Evolutionary conservation across 2,329 filamentous ascomycete genomes (phyloP).

Genomic region (Colletotrichum orchidophilum): DNA sequence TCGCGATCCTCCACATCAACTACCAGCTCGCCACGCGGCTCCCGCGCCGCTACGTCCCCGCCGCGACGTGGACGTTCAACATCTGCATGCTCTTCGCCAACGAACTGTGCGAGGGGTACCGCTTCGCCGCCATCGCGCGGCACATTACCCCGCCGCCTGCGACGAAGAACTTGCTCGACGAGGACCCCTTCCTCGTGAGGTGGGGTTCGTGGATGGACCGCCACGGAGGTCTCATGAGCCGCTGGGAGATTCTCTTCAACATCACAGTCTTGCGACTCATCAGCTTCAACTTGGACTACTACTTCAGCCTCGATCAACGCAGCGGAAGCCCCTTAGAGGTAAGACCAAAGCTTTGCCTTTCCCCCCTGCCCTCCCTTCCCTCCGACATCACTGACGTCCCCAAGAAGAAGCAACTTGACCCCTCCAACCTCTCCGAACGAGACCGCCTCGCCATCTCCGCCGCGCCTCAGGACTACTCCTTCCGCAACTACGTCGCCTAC

Average conservation of each 20-base stretch:
- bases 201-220: constrained; percentile 81
- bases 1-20: constrained; percentile 83
- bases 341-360: constrained; percentile 44
- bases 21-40: constrained; percentile 80
- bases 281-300: constrained; percentile 97
- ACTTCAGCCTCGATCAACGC: constrained; percentile 82
- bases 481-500: constrained; percentile 91
- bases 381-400: constrained; percentile 64
- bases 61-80: constrained; percentile 90
- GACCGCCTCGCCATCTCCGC: constrained; percentile 86
- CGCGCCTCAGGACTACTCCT: constrained; percentile 74
- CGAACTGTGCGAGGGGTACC: constrained; percentile 83
- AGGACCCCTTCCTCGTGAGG: constrained; percentile 57
- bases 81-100: constrained; percentile 88
- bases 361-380: neutral
- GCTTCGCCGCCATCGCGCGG: constrained; percentile 69
- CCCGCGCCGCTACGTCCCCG: constrained; percentile 76
- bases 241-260: constrained; percentile 99
- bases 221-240: constrained; percentile 82
- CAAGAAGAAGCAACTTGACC: constrained; percentile 98
- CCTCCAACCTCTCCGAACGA: constrained; percentile 84
- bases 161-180: constrained; percentile 41
- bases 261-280: constrained; percentile 91
- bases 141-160: constrained; percentile 52
- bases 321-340: constrained; percentile 82